Conservation (phyloP, 768 basidiomycete species). For the Coprinellus micaceus region DNA sequence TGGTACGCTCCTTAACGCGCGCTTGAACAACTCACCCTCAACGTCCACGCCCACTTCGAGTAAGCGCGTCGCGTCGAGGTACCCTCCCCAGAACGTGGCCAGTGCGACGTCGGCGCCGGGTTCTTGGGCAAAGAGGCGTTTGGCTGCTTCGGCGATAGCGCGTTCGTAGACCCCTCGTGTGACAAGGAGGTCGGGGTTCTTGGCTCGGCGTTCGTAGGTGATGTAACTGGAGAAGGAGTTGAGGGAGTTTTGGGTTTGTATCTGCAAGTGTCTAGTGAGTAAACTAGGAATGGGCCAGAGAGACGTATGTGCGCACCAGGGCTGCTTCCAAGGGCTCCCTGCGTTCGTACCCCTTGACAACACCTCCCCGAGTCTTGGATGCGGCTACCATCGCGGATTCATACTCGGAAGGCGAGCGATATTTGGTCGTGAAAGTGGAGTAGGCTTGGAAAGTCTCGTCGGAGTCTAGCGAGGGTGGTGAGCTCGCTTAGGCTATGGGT, state of each 20-base stretch:
- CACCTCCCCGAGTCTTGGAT: conserved; percentile 63
- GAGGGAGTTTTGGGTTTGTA: conserved; percentile 41
- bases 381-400: conserved; percentile 73
- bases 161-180: conserved; percentile 66
- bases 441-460: conserved; percentile 83
- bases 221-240: conserved; percentile 64
- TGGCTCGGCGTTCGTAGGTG: conserved; percentile 56
- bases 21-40: conserved; percentile 41
- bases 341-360: conserved; percentile 56
- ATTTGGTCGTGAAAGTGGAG: conserved; percentile 82
- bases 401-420: conserved; percentile 72
- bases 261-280: too few relatives aligned
- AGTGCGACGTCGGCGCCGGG: conserved; percentile 54
- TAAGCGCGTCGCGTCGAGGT: conserved; percentile 61
- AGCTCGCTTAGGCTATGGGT: not conserved
- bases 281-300: too few relatives aligned
- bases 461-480: conserved; percentile 46
- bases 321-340: conserved; percentile 60
- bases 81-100: conserved; percentile 68
- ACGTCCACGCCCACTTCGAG: conserved; percentile 39
- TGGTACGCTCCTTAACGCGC: conserved; percentile 72
- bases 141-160: conserved; percentile 70
- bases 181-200: conserved; percentile 54
- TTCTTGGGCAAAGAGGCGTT: conserved; percentile 51
- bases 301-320: conserved; percentile 49